These are phyloP conservation scores for Cystobasidiaceae sp. DNA, from an alignment of 1,284 basidiomycete species.

Conservation along the genomic window DNA sequence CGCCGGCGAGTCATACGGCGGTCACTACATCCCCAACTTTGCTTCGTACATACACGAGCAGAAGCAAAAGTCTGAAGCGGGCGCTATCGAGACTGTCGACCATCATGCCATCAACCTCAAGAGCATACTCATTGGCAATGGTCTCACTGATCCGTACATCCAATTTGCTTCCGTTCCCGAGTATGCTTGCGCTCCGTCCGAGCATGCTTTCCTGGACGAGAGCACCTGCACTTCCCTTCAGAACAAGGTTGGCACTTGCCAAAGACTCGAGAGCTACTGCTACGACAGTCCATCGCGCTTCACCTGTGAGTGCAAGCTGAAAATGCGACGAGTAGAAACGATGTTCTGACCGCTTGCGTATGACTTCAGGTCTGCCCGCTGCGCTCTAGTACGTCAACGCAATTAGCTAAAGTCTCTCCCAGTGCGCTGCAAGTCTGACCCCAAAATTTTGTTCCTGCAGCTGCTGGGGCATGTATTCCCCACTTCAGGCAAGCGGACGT, in stretches of 20 bases:
- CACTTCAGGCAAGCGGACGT: constrained; percentile 51
- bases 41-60: constrained; percentile 67
- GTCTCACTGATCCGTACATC: constrained; percentile 62
- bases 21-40: constrained; percentile 46
- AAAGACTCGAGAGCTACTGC: constrained; percentile 46
- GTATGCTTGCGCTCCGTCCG: constrained; percentile 69
- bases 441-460: too few relatives aligned
- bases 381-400: constrained; percentile 45
- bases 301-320: constrained; percentile 51
- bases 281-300: constrained; percentile 48
- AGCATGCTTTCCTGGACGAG: constrained; percentile 46
- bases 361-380: constrained; percentile 47
- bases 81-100: constrained; percentile 43
- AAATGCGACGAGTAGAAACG: background rate
- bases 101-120: constrained; percentile 62
- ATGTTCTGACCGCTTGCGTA: background rate
- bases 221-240: constrained; percentile 40
- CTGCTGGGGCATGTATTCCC: constrained; percentile 52
- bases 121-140: constrained; percentile 74
- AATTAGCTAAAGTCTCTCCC: too few relatives aligned
- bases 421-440: too few relatives aligned
- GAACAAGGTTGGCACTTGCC: constrained; percentile 47
- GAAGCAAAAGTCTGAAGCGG: constrained; percentile 54
- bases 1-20: constrained; percentile 50
- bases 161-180: constrained; percentile 60